Percentiles rank a stretch among this genome's conserved stretches.
These are phyloP conservation scores for Emericellopsis terricola DNA, from an alignment of 495 filamentous ascomycete genomes.

Conservation along the genomic window DNA sequence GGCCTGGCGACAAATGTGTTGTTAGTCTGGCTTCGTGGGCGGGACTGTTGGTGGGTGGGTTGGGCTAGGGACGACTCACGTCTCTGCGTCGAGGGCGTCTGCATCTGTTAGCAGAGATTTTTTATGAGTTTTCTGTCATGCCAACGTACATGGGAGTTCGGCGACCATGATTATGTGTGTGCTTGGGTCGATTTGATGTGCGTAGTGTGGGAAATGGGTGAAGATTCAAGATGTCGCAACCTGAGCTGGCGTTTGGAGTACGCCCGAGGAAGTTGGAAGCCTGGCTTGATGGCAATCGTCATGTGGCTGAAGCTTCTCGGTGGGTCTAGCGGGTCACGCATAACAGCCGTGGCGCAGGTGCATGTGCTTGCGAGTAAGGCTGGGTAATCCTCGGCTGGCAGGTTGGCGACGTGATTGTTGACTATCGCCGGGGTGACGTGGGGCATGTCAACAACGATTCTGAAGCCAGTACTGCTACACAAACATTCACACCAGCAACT, in stretches of 20 bases:
- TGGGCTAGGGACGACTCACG: constrained; percentile 31
- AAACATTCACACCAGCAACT: no score
- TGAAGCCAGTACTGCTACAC: constrained; percentile 1
- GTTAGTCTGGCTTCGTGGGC: constrained; percentile 77
- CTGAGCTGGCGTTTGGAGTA: no score
- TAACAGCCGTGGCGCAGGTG: no score
- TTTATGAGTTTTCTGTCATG: constrained; percentile 6
- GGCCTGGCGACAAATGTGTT: constrained; percentile 68
- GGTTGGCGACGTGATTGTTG: neutral
- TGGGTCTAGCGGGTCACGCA: no score
- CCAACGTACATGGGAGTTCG: constrained; percentile 52
- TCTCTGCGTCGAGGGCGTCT: constrained; percentile 97
- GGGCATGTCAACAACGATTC: constrained; percentile 4
- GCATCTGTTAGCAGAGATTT: constrained; percentile 2
- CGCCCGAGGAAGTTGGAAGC: neutral
- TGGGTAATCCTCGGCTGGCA: no score
- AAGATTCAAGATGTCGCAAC: no score
- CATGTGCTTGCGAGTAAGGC: no score
- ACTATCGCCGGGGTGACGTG: neutral
- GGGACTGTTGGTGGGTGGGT: constrained; percentile 34
- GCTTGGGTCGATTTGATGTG: neutral
- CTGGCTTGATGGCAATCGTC: neutral
- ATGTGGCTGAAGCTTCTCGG: neutral
- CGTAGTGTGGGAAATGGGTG: neutral
- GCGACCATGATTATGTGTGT: constrained; percentile 26